Conservation (phyloP, 345 rosid species). For the Euphorbia lathyris region DNA sequence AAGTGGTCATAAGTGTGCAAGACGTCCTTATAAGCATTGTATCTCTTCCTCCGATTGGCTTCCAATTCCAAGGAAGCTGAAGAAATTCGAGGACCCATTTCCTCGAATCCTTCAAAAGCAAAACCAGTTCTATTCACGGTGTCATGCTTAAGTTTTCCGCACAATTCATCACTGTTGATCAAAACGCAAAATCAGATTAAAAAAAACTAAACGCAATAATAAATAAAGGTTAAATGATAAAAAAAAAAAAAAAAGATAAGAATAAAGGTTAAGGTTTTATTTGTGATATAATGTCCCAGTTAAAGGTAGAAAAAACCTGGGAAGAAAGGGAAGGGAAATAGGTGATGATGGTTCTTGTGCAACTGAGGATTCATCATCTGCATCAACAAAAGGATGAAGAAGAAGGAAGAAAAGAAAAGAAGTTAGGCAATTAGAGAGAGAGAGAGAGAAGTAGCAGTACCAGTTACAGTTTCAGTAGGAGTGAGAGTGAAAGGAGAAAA, state of each 20-base stretch:
- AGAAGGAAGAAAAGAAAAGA: not conserved
- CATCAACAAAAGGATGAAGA: not conserved
- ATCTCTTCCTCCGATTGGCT: slow-evolving; percentile 30
- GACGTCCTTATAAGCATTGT: slow-evolving; percentile 36
- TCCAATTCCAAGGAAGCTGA: slow-evolving; percentile 20
- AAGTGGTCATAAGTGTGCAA: slow-evolving; percentile 40
- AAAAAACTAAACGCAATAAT: not conserved
- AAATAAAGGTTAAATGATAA: not conserved
- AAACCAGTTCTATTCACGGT: not conserved
- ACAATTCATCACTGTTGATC: slow-evolving; percentile 15
- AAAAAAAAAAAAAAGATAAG: too few relatives aligned
- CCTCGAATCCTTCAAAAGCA: slow-evolving; percentile 19
- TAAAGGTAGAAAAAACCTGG: too few relatives aligned
- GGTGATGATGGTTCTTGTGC: not conserved
- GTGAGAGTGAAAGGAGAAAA: not conserved
- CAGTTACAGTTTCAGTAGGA: too few relatives aligned
- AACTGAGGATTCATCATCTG: not conserved
- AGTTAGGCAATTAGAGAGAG: not conserved
- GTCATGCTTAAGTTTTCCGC: slow-evolving; percentile 7
- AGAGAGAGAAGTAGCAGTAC: too few relatives aligned
- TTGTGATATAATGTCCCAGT: too few relatives aligned
- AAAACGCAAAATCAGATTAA: not conserved
- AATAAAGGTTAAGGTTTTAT: too few relatives aligned
- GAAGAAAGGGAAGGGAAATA: not conserved
- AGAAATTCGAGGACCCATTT: slow-evolving; percentile 10